Evolutionary conservation across 2,329 filamentous ascomycete species (phyloP).

Genomic region (Thyridium curvatum): DNA sequence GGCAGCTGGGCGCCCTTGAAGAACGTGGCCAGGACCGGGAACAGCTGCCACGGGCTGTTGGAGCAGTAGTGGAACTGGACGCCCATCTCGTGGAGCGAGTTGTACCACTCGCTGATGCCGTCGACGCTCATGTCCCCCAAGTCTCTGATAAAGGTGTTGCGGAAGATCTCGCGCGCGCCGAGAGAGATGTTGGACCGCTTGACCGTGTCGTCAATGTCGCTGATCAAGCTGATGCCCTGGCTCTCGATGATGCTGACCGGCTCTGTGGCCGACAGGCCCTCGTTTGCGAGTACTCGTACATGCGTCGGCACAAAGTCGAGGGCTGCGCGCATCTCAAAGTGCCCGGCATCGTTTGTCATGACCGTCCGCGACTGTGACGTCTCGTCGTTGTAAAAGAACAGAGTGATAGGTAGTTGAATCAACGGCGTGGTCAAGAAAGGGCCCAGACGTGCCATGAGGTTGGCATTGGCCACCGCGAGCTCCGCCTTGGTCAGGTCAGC

Average conservation of each 20-base stretch:
- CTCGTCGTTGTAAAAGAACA: conserved; percentile 90
- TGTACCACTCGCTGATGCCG: conserved; percentile 89
- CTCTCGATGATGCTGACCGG: conserved; percentile 72
- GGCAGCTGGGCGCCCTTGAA: conserved; percentile 78
- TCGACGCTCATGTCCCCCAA: conserved; percentile 74
- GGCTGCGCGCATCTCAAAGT: conserved; percentile 75
- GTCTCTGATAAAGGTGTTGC: conserved; percentile 90
- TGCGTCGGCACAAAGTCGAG: conserved; percentile 89
- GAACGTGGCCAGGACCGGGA: conserved; percentile 79
- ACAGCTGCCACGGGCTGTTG: conserved; percentile 98
- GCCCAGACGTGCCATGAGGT: conserved; percentile 79
- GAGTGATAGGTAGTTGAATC: conserved; percentile 70
- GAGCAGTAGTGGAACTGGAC: conserved; percentile 95
- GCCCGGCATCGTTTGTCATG: conserved; percentile 79
- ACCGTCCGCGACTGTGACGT: conserved; percentile 80
- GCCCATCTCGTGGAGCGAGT: conserved; percentile 66
- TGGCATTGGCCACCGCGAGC: conserved; percentile 71
- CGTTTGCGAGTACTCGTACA: conserved; percentile 79
- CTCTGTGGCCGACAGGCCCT: conserved; percentile 75
- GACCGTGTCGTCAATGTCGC: conserved; percentile 95
- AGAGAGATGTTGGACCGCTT: conserved; percentile 88
- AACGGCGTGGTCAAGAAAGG: conserved; percentile 87
- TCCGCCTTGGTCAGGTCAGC: conserved; percentile 68
- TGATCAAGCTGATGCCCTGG: conserved; percentile 83
- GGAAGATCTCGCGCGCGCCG: conserved; percentile 89